Conservation (phyloP, 2,329 filamentous ascomycete species). For the Phyllosticta ampelicida region DNA sequence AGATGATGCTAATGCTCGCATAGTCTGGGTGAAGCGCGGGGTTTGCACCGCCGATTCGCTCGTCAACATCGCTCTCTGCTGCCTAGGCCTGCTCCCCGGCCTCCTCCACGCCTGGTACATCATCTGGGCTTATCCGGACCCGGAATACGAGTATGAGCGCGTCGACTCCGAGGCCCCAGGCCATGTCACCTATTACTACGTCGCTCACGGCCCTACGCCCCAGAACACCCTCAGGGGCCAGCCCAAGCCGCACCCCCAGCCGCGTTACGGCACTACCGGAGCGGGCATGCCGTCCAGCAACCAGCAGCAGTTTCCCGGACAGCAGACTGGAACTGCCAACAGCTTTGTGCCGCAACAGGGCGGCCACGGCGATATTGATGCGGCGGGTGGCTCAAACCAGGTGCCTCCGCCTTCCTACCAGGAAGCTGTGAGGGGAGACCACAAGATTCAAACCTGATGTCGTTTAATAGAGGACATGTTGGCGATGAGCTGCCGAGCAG, state of each 20-base stretch:
- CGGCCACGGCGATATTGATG: constrained; percentile 9
- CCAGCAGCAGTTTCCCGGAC: constrained; percentile 32
- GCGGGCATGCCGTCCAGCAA: constrained; percentile 23
- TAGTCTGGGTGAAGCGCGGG: constrained; percentile 94
- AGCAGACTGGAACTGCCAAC: constrained; percentile 17
- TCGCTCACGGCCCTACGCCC: constrained; percentile 23
- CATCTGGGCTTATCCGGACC: constrained; percentile 83
- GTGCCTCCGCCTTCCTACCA: constrained; percentile 69
- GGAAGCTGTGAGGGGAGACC: constrained; percentile 77
- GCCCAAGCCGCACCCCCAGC: constrained; percentile 4
- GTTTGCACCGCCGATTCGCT: constrained; percentile 85
- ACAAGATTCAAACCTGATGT: constrained; percentile 62
- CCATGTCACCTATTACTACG: constrained; percentile 66
- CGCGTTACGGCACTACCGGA: constrained; percentile 12
- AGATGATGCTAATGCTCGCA: constrained; percentile 12
- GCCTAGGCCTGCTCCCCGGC: constrained; percentile 54
- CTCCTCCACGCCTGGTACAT: constrained; percentile 97
- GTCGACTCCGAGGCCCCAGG: constrained; percentile 43
- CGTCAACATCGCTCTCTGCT: constrained; percentile 88
- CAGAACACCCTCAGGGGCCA: constrained; percentile 7
- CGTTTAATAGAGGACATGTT: not conserved
- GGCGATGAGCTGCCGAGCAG: not conserved
- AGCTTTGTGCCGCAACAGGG: constrained; percentile 3
- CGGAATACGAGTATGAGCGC: constrained; percentile 58
- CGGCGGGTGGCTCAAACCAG: constrained; percentile 26